Evolutionary conservation across 306 rosid genomes (phyloP), one percentile per base, ranked within the genome.

Genomic region (Carpinus fangiana): DNA sequence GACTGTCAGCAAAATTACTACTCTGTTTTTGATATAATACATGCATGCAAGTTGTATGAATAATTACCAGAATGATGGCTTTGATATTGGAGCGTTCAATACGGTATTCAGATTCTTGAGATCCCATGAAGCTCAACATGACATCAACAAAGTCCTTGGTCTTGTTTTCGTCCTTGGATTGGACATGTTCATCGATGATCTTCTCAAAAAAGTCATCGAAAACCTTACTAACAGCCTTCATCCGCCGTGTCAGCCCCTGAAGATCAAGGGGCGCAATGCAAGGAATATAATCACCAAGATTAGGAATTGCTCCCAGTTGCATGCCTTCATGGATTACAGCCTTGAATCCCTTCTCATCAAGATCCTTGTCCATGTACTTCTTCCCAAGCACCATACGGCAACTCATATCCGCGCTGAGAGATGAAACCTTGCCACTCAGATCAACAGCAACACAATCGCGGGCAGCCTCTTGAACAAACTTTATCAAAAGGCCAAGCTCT

Each of bases 61-160:
- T 12, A 7, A 1, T 77, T 84, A 85, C 91, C 90, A 88, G 69
- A 52, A 93, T 69, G 23, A 88, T 60, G 36, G 91, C 89, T 84
- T 93, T 93, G 85, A 93, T 85, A 76, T 85, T 57, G 52, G 87
- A 8, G 1, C 87, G 84, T 67, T 89, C 89, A 16, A 90, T 75
- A 1, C 54, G 73, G 46, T 89, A 90, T 28, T 89, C 91, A 4
- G 84, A 86, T 73, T 86, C 84, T 65, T 74, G 7, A 2, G 86
- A 79, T 6, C 81, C 91, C 74, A 82, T 71, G 76, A 90, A 77
- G 0, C 84, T 75, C 76, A 90, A 47, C 91, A 93, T 80, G 64
- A 88, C 86, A 80, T 93, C 90, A 18, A 93, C 91, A 28, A 93
- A 89, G 72, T 90, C 94, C 64, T 89, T 89, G 11, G 76, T 55